Evolutionary conservation across 2,329 filamentous ascomycete genomes (phyloP).

Genomic region (Penicillium sumatraense): DNA sequence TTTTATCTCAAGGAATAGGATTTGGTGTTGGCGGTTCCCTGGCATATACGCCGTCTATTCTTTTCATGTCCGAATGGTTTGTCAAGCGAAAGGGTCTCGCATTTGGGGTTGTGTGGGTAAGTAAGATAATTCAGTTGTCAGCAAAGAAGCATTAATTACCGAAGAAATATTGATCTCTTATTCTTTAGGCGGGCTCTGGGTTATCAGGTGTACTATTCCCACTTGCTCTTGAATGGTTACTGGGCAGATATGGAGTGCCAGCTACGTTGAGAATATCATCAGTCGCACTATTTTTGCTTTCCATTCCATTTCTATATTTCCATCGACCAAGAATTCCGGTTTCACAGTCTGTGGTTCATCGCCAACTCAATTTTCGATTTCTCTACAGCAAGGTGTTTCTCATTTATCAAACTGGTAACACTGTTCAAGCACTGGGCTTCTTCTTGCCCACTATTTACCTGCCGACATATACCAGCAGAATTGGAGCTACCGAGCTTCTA

Average conservation of each 20-base stretch:
- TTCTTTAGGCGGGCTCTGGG: slow-evolving; percentile 33
- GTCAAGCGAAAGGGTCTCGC: slow-evolving; percentile 54
- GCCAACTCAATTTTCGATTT: slow-evolving; percentile 39
- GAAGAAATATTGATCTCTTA: background rate
- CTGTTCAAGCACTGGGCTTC: slow-evolving; percentile 39
- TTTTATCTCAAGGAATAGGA: slow-evolving; percentile 44
- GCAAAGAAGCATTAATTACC: no score
- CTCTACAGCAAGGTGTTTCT: slow-evolving; percentile 28
- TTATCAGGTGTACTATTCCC: slow-evolving; percentile 38
- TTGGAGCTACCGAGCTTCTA: slow-evolving; percentile 25
- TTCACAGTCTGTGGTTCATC: slow-evolving; percentile 15
- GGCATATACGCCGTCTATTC: slow-evolving; percentile 52
- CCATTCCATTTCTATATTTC: slow-evolving; percentile 42
- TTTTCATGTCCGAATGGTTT: slow-evolving; percentile 58
- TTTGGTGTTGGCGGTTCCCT: slow-evolving; percentile 52
- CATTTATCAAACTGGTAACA: slow-evolving; percentile 45
- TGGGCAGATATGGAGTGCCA: slow-evolving; percentile 32
- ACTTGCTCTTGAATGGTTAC: slow-evolving; percentile 35
- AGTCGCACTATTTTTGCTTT: slow-evolving; percentile 41
- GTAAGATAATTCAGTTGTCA: slow-evolving; percentile 5
- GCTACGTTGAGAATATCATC: slow-evolving; percentile 32
- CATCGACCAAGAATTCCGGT: slow-evolving; percentile 34
- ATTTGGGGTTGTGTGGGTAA: slow-evolving; percentile 54
- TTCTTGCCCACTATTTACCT: slow-evolving; percentile 43
- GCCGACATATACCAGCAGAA: slow-evolving; percentile 32